Percentiles rank a stretch among this genome's conserved stretches.
Conservation (phyloP, 331 rosid species). For the Phaseolus coccineus region DNA sequence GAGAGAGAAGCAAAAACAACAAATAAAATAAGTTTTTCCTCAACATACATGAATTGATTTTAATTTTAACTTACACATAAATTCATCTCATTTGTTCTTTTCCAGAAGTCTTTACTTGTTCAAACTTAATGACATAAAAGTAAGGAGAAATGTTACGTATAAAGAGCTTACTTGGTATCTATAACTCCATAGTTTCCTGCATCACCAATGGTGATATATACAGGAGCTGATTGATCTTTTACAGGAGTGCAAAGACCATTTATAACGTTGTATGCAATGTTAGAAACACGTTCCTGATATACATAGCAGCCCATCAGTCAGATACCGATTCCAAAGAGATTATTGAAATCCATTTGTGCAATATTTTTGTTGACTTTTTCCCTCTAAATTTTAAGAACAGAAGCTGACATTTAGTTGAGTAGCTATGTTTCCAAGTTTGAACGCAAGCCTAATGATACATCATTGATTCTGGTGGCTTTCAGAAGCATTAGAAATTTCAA, state of each 20-base stretch:
- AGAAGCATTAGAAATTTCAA: slow-evolving; percentile 20
- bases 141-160: slow-evolving; percentile 9
- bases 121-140: background rate
- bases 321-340: background rate
- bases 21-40: no score
- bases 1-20: no score
- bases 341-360: background rate
- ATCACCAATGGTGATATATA: slow-evolving; percentile 90
- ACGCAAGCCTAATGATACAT: slow-evolving; percentile 17
- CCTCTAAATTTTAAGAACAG: background rate
- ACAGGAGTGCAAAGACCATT: slow-evolving; percentile 79
- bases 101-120: background rate
- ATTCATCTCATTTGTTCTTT: no score
- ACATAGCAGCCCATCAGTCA: background rate
- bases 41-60: no score
- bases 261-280: slow-evolving; percentile 73
- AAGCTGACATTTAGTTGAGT: background rate
- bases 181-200: slow-evolving; percentile 95
- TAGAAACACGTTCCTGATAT: slow-evolving; percentile 82
- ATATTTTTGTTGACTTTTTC: background rate
- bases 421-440: background rate
- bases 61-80: no score
- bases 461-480: slow-evolving; percentile 20
- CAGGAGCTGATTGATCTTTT: slow-evolving; percentile 85
- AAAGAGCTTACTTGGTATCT: slow-evolving; percentile 67